phyloP scores from a whole-genome alignment of 352 stramenopile genomes.

The Phytopythium litorale region DNA sequence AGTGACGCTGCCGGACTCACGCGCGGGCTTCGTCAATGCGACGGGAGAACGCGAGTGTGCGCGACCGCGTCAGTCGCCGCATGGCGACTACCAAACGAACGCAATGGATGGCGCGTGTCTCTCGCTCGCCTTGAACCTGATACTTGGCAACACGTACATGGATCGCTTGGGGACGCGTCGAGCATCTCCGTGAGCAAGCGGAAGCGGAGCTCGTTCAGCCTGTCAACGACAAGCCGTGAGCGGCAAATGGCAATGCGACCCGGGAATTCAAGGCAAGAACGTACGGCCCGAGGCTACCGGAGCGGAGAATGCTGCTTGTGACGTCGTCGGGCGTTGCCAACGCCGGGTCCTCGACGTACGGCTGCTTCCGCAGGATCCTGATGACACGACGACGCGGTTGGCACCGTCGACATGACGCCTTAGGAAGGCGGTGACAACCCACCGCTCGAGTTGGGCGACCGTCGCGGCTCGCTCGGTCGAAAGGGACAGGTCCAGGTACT shows the following conservation, averaged over 20 bases:
- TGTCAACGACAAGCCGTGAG: slow-evolving; percentile 3
- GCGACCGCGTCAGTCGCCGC: background rate
- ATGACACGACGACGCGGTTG: background rate
- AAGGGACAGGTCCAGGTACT: slow-evolving; percentile 27
- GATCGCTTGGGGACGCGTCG: slow-evolving; percentile 18
- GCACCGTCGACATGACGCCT: background rate
- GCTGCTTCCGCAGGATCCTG: slow-evolving; percentile 40
- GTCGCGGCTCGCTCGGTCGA: slow-evolving; percentile 24
- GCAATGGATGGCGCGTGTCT: background rate
- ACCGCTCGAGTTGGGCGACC: slow-evolving; percentile 36
- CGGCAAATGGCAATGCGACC: background rate
- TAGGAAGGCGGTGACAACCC: background rate
- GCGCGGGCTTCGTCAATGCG: background rate
- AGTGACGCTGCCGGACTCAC: background rate
- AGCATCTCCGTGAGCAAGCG: slow-evolving; percentile 37
- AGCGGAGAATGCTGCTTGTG: slow-evolving; percentile 23
- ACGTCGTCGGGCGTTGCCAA: slow-evolving; percentile 29
- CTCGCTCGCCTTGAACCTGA: background rate
- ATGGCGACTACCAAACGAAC: background rate
- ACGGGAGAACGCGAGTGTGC: background rate
- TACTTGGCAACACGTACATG: slow-evolving; percentile 17
- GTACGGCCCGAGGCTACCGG: slow-evolving; percentile 34
- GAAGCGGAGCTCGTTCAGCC: slow-evolving; percentile 40
- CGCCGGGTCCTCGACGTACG: slow-evolving; percentile 39
- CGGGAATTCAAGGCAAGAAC: no score